Base-by-base conservation (phyloP, 2,329 filamentous ascomycete genomes). In the Colletotrichum australisinense region DNA sequence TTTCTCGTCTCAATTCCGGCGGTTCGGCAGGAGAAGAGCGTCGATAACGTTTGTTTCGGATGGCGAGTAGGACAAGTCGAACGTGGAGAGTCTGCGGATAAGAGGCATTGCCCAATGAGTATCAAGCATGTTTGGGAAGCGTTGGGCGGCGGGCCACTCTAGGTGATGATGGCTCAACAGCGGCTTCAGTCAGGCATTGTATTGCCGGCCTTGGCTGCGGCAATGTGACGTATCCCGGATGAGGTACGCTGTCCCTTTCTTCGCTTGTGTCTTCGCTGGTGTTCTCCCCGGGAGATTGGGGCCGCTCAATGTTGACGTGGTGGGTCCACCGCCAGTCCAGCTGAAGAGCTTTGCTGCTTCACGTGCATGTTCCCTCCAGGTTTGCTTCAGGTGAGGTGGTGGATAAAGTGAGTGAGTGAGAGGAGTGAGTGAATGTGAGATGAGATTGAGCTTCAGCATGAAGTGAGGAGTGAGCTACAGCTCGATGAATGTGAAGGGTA, bases 291-390 rank as follows among this genome's bases (percentile, higher is more conserved):
- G 62, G 62, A 58, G 12, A 38, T 57, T 65, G 60, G 52, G 35
- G 60, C 55, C 55, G 67, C 35, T 30, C 24, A 56, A n/a, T 26
- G 65, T 69, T 30, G 60, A 28, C 68, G 49, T 67, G 56, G 38
- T 49, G 57, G 69, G 24, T 72, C 69, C 64, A 58, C 64, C 64
- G 35, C 19, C 35, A 22, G 64, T 55, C 64, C 64, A 62, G 57
- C 35, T 53, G 62, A 55, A 22, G 53, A 66, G 32, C 66, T 67
- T 49, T 26, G 24, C 68, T 52, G 57, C 63, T 72, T 72, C 69
- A 72, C 69, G 57, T 72, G 69, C 42, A 56, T 55, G 42, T 14
- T 55, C 55, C 42, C 67, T 11, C 32, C 32, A 35, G 32, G 30
- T 46, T 19, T 58, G 42, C 19, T 49, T 49, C 42, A n/a, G 42